Evolutionary conservation across 129 eudicot species (phyloP).

Genomic region (Centella asiatica): DNA sequence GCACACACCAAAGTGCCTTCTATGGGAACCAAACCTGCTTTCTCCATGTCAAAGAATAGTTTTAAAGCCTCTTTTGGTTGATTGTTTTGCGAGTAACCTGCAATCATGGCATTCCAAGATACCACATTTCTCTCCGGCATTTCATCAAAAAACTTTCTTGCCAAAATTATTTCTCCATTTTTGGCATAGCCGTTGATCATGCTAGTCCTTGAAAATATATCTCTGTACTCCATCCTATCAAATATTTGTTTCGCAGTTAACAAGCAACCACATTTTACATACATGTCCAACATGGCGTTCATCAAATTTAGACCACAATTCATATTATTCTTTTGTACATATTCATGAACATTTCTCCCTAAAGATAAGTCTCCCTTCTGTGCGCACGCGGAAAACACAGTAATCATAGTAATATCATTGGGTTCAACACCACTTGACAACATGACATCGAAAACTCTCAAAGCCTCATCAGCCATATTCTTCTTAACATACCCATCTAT

Average conservation of each 20-base stretch:
- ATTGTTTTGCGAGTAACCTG: slow-evolving; percentile 37
- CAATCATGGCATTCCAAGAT: slow-evolving; percentile 50
- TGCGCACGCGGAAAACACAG: slow-evolving; percentile 51
- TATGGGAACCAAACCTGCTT: slow-evolving; percentile 22
- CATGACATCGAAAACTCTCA: slow-evolving; percentile 44
- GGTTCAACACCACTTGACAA: slow-evolving; percentile 36
- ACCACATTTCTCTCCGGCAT: slow-evolving; percentile 42
- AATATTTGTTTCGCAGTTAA: slow-evolving; percentile 45
- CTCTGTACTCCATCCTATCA: slow-evolving; percentile 38
- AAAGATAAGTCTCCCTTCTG: slow-evolving; percentile 47
- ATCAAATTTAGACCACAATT: slow-evolving; percentile 30
- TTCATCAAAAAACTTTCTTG: slow-evolving; percentile 29
- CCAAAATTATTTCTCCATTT: slow-evolving; percentile 31
- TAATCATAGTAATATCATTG: slow-evolving; percentile 57
- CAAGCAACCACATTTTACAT: slow-evolving; percentile 53
- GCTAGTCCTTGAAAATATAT: slow-evolving; percentile 68
- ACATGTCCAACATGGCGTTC: slow-evolving; percentile 72
- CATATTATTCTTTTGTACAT: slow-evolving; percentile 23
- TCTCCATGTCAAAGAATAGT: slow-evolving; percentile 31
- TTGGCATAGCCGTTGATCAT: slow-evolving; percentile 51
- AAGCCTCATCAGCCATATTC: slow-evolving; percentile 45
- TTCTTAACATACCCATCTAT: slow-evolving; percentile 55
- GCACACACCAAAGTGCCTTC: slow-evolving; percentile 33
- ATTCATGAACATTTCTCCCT: slow-evolving; percentile 33
- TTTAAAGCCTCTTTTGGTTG: slow-evolving; percentile 35